phyloP scores from a whole-genome alignment of 805 yeast genomes.

The Kuraishia molischiana region DNA sequence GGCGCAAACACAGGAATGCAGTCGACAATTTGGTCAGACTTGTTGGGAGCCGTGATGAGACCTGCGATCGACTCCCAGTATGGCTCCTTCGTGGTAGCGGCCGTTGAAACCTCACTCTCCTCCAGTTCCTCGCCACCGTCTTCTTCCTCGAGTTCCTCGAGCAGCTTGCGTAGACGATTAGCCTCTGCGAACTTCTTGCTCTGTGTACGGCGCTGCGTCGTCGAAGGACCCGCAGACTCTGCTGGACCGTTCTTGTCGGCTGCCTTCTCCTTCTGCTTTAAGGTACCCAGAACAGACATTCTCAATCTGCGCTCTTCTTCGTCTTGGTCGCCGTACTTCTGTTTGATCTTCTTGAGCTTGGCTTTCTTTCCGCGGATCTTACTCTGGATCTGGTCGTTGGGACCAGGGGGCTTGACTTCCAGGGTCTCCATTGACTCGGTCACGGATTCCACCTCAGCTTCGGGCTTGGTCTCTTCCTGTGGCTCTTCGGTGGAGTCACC shows the following conservation, averaged over 20 bases:
- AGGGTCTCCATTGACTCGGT: conserved; percentile 2
- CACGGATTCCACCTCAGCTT: conserved; percentile 8
- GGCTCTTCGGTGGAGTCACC: conserved; percentile 6
- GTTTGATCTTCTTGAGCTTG: conserved; percentile 71
- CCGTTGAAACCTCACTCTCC: conserved; percentile 13
- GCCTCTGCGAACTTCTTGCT: conserved; percentile 19
- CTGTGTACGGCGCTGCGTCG: conserved; percentile 3
- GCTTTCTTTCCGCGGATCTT: conserved; percentile 78
- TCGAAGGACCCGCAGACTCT: not conserved
- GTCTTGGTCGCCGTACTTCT: conserved; percentile 85
- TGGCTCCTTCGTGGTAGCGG: conserved; percentile 23
- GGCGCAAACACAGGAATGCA: conserved; percentile 89
- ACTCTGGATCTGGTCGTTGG: conserved; percentile 19
- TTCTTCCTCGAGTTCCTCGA: conserved; percentile 15
- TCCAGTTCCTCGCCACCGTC: conserved; percentile 9
- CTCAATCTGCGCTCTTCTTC: conserved; percentile 72
- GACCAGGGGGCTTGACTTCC: conserved; percentile 6
- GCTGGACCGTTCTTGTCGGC: conserved; percentile 3
- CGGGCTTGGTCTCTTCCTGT: not conserved
- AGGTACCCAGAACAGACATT: conserved; percentile 77
- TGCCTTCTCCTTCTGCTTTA: conserved; percentile 40
- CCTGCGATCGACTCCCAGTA: conserved; percentile 15
- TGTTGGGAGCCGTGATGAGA: conserved; percentile 32
- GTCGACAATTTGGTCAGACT: conserved; percentile 44
- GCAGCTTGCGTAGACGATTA: conserved; percentile 19